Percentiles rank a stretch among this genome's conserved stretches.
phyloP scores from a whole-genome alignment of 352 stramenopile species.

The Thalassiosira mediterranea region DNA sequence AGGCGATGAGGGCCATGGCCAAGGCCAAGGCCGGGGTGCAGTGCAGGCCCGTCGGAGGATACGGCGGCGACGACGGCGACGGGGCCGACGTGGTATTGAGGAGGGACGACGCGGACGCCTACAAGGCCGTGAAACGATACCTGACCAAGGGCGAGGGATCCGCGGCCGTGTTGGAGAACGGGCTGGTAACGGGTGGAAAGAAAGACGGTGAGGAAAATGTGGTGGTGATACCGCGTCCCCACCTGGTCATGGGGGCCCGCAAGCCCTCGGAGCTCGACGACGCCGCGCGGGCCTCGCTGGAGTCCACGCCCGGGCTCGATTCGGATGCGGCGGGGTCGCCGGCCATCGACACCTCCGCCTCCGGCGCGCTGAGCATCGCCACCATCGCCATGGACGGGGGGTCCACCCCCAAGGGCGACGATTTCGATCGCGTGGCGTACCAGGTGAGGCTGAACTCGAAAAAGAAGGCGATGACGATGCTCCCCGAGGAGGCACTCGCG shows the following conservation, averaged over 20 bases:
- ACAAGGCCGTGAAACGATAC: slow-evolving; percentile 77
- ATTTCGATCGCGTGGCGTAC: slow-evolving; percentile 78
- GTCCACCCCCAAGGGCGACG: slow-evolving; percentile 53
- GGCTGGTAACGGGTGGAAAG: slow-evolving; percentile 37
- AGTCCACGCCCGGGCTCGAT: slow-evolving; percentile 5
- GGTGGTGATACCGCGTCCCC: slow-evolving; percentile 59
- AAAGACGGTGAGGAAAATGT: slow-evolving; percentile 6
- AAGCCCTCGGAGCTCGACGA: slow-evolving; percentile 26
- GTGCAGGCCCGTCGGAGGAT: slow-evolving; percentile 1
- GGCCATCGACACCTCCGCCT: slow-evolving; percentile 56
- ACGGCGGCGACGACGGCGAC: neutral
- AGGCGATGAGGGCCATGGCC: slow-evolving; percentile 29
- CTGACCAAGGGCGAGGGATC: slow-evolving; percentile 71
- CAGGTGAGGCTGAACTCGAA: slow-evolving; percentile 67
- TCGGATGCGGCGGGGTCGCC: slow-evolving; percentile 20
- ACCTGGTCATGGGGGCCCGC: slow-evolving; percentile 68
- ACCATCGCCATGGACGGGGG: slow-evolving; percentile 73
- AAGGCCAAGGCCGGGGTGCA: slow-evolving; percentile 31
- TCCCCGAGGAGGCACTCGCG: slow-evolving; percentile 74
- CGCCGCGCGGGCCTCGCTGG: slow-evolving; percentile 21
- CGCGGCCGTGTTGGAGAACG: slow-evolving; percentile 50
- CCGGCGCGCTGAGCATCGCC: slow-evolving; percentile 36
- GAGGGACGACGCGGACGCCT: slow-evolving; percentile 53
- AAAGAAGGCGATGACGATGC: slow-evolving; percentile 77
- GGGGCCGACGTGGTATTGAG: slow-evolving; percentile 39